phyloP scores from a whole-genome alignment of 2,329 filamentous ascomycete species.

The Paecilomyces sp. region DNA sequence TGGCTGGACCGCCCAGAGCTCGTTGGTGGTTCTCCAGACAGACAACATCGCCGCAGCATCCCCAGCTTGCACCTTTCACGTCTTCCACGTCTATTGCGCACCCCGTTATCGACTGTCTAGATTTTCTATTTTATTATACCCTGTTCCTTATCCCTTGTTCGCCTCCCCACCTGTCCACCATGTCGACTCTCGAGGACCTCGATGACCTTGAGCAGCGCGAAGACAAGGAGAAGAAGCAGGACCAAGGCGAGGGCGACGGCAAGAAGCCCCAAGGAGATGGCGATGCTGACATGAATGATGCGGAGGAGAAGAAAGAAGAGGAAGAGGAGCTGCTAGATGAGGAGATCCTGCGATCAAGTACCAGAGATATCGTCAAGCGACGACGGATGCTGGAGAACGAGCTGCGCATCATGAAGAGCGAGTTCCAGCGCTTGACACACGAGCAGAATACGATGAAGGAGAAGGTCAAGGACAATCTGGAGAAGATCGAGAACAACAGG shows the following conservation, averaged over 20 bases:
- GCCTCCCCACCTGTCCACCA: slow-evolving; percentile 35
- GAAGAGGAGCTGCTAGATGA: slow-evolving; percentile 82
- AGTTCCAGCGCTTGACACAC: slow-evolving; percentile 86
- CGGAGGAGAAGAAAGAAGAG: slow-evolving; percentile 56
- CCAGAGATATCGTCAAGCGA: slow-evolving; percentile 87
- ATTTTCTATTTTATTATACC: slow-evolving; percentile 2
- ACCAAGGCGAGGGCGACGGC: slow-evolving; percentile 48
- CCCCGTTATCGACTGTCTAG: background rate
- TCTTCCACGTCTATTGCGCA: background rate
- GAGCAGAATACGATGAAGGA: slow-evolving; percentile 95
- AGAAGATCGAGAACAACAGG: slow-evolving; percentile 99
- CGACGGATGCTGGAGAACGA: slow-evolving; percentile 94
- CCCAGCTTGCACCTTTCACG: background rate
- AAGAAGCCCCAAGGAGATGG: slow-evolving; percentile 55
- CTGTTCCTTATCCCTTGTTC: background rate
- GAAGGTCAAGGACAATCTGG: slow-evolving; percentile 98
- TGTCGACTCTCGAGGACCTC: slow-evolving; percentile 89
- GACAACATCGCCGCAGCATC: slow-evolving; percentile 1
- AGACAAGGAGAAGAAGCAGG: slow-evolving; percentile 61
- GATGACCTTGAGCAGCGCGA: slow-evolving; percentile 73
- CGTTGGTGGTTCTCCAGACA: background rate
- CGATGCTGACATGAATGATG: slow-evolving; percentile 90
- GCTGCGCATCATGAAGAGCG: slow-evolving; percentile 96
- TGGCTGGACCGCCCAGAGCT: background rate
- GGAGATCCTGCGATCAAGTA: slow-evolving; percentile 87